Evolutionary conservation across 1,284 basidiomycete species (phyloP), one percentile per base, ranked within the genome.

Genomic region (Puccinia triticina): DNA sequence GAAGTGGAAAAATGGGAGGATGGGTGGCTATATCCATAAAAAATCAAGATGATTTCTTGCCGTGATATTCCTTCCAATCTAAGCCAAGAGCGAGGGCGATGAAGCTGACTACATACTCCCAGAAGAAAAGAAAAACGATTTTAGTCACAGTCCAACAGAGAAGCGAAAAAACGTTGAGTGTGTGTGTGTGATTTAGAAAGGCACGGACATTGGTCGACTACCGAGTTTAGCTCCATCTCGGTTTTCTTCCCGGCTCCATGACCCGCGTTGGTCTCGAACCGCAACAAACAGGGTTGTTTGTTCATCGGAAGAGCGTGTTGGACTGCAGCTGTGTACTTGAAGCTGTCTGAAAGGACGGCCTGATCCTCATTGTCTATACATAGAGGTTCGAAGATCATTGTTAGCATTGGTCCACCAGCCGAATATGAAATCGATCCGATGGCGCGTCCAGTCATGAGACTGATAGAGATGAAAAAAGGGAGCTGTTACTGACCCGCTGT

Each of bases 231-330:
- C 84, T 92, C 90, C 88, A 92, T 90, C 84, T 92, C 91, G 1
- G 92, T 94, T 26, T 90, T 91, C 87, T 93, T 93, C 7, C 93
- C 93, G 0, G 91, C 91, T 1, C 93, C 93, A 84, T 94, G 93
- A 0, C 93, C 93, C 0, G 92, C 90, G 85, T 93, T 93, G 87
- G 91, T 91, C 85, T 94, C 92, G 57, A 94, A 90, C 23, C 93
- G 90, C 77, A 94, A 88, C 18, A 94, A 88, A 18, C 93, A 88
- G 0, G 93, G 93, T 85, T 93, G 87, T 0, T 89, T 89, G 85
- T 93, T 77, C 21, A n/a, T 16, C 0, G 92, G 89, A 2, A 90
- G 87, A 1, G 87, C 87, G 85, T 94, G 88, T 85, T 94, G 93
- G 53, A 94, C 88, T 26, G 90, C 90, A 32, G 93, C 93, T 0